A percentile compares a stretch with the other conserved stretches of the same genome.
Evolutionary conservation across 2,329 filamentous ascomycete species (phyloP).

Genomic region (Xylariales sp.): DNA sequence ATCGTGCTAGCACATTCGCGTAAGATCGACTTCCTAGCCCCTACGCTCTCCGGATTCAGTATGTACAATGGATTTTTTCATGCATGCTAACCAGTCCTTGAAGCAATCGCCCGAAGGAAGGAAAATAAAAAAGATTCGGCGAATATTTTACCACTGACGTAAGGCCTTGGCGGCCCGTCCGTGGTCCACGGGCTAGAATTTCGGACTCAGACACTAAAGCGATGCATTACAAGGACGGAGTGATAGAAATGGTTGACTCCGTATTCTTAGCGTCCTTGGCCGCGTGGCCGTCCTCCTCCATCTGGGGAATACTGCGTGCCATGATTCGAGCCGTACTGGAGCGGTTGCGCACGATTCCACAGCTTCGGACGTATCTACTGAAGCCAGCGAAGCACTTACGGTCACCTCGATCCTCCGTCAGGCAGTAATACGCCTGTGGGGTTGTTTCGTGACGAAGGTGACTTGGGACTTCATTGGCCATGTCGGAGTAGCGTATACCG

Average conservation of each 20-base stretch:
- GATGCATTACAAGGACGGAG: slow-evolving; percentile 4
- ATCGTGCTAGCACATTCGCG: background rate
- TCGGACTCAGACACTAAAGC: slow-evolving; percentile 1
- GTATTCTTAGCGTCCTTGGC: slow-evolving; percentile 20
- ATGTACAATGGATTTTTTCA: slow-evolving; percentile 9
- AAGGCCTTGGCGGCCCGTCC: slow-evolving; percentile 11
- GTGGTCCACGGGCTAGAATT: slow-evolving; percentile 11
- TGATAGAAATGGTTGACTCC: slow-evolving; percentile 4
- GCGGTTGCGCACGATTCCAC: background rate
- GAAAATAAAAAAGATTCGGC: background rate
- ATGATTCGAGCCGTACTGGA: background rate
- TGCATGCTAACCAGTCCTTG: background rate
- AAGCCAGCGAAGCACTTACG: slow-evolving; percentile 6
- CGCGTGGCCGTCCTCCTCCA: background rate
- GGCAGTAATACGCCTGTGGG: slow-evolving; percentile 16
- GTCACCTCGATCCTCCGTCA: background rate
- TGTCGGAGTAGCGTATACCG: slow-evolving; percentile 5
- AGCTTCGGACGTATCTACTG: background rate
- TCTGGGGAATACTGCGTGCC: background rate
- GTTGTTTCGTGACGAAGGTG: slow-evolving; percentile 1
- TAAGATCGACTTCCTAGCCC: slow-evolving; percentile 9
- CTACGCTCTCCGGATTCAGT: slow-evolving; percentile 14
- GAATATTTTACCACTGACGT: slow-evolving; percentile 17
- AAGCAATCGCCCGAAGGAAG: background rate
- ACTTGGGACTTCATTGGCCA: background rate